phyloP scores from a whole-genome alignment of 2,329 filamentous ascomycete genomes.

The Huntiella moniliformis region DNA sequence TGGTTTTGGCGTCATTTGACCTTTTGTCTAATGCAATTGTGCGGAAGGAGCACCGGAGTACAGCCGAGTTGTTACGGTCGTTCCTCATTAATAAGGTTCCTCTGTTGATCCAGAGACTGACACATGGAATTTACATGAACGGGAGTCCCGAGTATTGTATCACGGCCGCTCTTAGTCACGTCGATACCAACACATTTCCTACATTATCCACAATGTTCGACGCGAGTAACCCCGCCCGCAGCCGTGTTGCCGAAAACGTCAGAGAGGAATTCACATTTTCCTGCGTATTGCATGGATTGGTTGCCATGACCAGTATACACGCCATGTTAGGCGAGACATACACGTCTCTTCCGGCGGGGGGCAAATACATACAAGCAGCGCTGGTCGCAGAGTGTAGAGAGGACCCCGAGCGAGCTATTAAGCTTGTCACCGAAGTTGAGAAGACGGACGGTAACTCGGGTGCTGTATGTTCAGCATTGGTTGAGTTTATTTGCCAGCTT shows the following conservation, averaged over 20 bases:
- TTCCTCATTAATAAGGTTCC: conserved; percentile 60
- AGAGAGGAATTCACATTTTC: conserved; percentile 68
- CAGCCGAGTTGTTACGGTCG: conserved; percentile 60
- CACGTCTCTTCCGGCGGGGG: conserved; percentile 54
- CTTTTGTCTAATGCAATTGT: conserved; percentile 75
- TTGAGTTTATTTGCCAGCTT: conserved; percentile 50
- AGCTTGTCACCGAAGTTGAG: conserved; percentile 64
- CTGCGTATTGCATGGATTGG: conserved; percentile 73
- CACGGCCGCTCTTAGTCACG: conserved; percentile 55
- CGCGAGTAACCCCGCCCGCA: conserved; percentile 31
- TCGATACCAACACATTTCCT: conserved; percentile 59
- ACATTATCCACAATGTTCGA: conserved; percentile 41
- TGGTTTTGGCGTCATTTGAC: conserved; percentile 80
- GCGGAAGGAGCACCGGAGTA: conserved; percentile 33
- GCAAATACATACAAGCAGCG: conserved; percentile 58
- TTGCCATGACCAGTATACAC: conserved; percentile 60
- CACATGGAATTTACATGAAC: conserved; percentile 50
- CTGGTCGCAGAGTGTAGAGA: conserved; percentile 60
- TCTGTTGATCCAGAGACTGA: conserved; percentile 32
- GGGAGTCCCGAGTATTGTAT: conserved; percentile 56
- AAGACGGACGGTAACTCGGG: conserved; percentile 84
- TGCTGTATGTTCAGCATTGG: conserved; percentile 60
- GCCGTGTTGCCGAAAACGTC: conserved; percentile 38
- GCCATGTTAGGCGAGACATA: conserved; percentile 69
- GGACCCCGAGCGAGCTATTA: conserved; percentile 57